Conservation (phyloP, 345 rosid species). For the Clausena lansium region DNA sequence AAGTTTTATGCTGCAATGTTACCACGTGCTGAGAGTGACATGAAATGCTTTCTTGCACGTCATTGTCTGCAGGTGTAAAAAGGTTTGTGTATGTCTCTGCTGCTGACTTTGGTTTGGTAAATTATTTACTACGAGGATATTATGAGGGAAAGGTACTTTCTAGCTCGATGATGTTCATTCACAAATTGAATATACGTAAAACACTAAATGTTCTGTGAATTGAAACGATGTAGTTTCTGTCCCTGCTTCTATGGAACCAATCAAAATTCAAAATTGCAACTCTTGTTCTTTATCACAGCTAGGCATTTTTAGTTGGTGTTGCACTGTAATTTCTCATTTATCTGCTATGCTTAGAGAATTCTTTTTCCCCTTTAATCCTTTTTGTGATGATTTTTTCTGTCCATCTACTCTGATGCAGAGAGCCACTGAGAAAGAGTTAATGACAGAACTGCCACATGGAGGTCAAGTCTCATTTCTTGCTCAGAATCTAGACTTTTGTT, state of each 20-base stretch:
- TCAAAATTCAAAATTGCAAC: neutral
- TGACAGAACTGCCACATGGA: slow-evolving; percentile 35
- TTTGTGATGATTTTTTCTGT: slow-evolving; percentile 7
- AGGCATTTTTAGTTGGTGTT: neutral
- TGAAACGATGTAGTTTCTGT: neutral
- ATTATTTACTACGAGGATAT: slow-evolving; percentile 47
- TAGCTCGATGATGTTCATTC: neutral
- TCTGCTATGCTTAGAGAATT: neutral
- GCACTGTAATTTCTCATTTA: neutral
- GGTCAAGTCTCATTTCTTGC: slow-evolving; percentile 31
- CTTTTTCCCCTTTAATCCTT: neutral
- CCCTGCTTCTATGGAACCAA: neutral
- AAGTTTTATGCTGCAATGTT: neutral
- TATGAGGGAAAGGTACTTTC: slow-evolving; percentile 61
- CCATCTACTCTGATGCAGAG: slow-evolving; percentile 35
- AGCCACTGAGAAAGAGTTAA: slow-evolving; percentile 55
- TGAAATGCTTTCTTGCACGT: neutral
- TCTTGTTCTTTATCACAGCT: neutral
- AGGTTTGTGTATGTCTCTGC: slow-evolving; percentile 62
- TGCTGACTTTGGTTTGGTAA: slow-evolving; percentile 57
- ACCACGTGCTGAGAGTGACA: neutral
- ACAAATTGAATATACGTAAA: neutral
- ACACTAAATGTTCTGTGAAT: neutral
- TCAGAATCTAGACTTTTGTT: neutral
- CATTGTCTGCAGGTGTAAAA: slow-evolving; percentile 44